Evolutionary conservation across 2,329 filamentous ascomycete genomes (phyloP).

Genomic region (Tolypocladium cylindrosporum): DNA sequence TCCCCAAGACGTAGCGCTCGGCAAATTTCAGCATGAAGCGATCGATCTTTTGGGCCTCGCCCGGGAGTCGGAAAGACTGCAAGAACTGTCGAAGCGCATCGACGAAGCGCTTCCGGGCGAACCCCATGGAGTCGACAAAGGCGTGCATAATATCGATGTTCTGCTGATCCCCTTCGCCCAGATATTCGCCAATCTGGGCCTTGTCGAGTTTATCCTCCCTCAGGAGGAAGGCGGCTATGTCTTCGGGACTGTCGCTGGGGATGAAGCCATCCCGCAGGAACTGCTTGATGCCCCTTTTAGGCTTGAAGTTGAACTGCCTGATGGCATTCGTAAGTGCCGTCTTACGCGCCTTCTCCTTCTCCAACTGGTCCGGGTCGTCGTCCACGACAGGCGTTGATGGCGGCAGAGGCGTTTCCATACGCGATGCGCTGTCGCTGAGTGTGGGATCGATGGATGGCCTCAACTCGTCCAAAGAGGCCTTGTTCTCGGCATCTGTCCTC

Average conservation of each 20-base stretch:
- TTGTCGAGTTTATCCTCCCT: constrained; percentile 82
- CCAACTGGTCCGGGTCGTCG: constrained; percentile 89
- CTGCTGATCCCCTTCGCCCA: constrained; percentile 85
- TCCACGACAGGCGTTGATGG: constrained; percentile 63
- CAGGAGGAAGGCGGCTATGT: constrained; percentile 77
- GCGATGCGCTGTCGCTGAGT: constrained; percentile 48
- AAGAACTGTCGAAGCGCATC: constrained; percentile 85
- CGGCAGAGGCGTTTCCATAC: constrained; percentile 44
- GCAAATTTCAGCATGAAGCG: constrained; percentile 99
- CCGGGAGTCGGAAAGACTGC: constrained; percentile 88
- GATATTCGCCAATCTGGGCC: constrained; percentile 81
- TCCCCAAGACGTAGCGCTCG: constrained; percentile 87
- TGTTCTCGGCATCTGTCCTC: constrained; percentile 22
- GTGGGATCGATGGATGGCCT: constrained; percentile 61
- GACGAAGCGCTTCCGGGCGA: constrained; percentile 82
- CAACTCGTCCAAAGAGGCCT: constrained; percentile 34
- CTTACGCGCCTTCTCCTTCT: constrained; percentile 89
- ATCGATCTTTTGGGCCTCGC: constrained; percentile 98
- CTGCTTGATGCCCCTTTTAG: constrained; percentile 83
- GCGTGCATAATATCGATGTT: constrained; percentile 98
- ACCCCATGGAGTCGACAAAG: constrained; percentile 94
- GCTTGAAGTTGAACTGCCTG: constrained; percentile 93
- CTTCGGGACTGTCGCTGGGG: constrained; percentile 61
- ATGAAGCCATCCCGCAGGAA: constrained; percentile 84
- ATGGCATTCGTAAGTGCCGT: constrained; percentile 85